Percentiles rank a stretch among this genome's conserved stretches.
These are phyloP conservation scores for Sarocladium oryzae DNA, from an alignment of 2,329 filamentous ascomycete species.

Conservation along the genomic window DNA sequence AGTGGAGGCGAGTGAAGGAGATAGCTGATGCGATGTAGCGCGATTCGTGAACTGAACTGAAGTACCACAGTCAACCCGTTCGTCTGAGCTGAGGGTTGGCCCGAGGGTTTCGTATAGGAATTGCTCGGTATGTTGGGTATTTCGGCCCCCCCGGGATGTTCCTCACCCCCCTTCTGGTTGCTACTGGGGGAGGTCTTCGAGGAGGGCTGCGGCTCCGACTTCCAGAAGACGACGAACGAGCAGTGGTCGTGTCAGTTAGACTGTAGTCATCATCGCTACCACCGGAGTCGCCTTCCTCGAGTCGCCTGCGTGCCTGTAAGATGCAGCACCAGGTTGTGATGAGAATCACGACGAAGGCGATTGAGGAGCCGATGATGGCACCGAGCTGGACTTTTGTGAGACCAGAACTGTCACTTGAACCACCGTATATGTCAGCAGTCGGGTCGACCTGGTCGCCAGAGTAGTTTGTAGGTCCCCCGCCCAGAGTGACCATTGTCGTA, in stretches of 20 bases:
- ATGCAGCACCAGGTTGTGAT: constrained; percentile 14
- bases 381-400: constrained; percentile 32
- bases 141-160: constrained; percentile 26
- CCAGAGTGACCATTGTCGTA: constrained; percentile 27
- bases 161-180: constrained; percentile 23
- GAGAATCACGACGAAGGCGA: constrained; percentile 29
- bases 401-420: constrained; percentile 11
- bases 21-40: no score
- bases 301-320: not conserved
- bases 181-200: constrained; percentile 14
- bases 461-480: constrained; percentile 9
- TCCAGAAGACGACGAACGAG: not conserved
- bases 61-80: not conserved
- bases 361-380: constrained; percentile 32
- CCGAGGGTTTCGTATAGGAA: constrained; percentile 25
- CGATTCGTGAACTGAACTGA: no score
- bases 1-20: no score
- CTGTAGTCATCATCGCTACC: constrained; percentile 6
- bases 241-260: not conserved
- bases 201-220: not conserved
- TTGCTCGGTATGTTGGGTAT: constrained; percentile 26
- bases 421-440: constrained; percentile 8
- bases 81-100: not conserved
- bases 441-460: constrained; percentile 5
- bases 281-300: not conserved